A percentile compares a stretch with the other conserved stretches of the same genome.
Conservation (phyloP, 805 yeast genomes). For the Pichia exigua region DNA sequence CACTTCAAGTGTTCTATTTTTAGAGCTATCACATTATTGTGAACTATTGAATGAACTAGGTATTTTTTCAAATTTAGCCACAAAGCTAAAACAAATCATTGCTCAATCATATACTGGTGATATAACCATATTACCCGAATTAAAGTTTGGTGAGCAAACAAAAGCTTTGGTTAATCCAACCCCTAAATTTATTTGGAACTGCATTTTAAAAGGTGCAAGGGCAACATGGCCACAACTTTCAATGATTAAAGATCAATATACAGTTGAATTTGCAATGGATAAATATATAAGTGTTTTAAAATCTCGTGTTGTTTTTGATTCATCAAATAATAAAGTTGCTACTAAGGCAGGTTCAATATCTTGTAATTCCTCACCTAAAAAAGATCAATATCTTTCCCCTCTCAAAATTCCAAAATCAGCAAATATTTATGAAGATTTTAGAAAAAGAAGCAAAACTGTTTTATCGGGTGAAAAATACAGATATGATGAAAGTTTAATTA, state of each 20-base stretch:
- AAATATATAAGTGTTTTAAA: constrained; percentile 62
- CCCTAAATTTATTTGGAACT: constrained; percentile 60
- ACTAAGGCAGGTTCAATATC: background rate
- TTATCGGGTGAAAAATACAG: constrained; percentile 31
- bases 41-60: constrained; percentile 72
- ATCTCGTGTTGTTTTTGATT: constrained; percentile 44
- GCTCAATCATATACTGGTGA: constrained; percentile 91
- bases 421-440: background rate
- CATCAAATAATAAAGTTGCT: background rate
- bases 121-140: constrained; percentile 82
- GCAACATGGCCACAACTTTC: constrained; percentile 93
- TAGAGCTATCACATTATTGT: constrained; percentile 73
- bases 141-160: constrained; percentile 48
- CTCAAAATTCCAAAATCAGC: background rate
- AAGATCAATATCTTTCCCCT: background rate
- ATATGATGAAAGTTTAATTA: constrained; percentile 37
- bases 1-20: constrained; percentile 42
- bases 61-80: constrained; percentile 59
- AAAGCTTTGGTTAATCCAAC: constrained; percentile 76
- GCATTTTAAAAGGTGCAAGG: constrained; percentile 73
- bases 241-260: constrained; percentile 80
- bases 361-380: constrained; percentile 4
- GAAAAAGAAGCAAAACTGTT: constrained; percentile 4
- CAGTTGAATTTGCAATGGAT: constrained; percentile 82
- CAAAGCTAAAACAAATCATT: constrained; percentile 66